Percentiles rank a stretch among this genome's conserved stretches.
phyloP scores from a whole-genome alignment of 768 basidiomycete species.

The Xanthoconium purpureum region DNA sequence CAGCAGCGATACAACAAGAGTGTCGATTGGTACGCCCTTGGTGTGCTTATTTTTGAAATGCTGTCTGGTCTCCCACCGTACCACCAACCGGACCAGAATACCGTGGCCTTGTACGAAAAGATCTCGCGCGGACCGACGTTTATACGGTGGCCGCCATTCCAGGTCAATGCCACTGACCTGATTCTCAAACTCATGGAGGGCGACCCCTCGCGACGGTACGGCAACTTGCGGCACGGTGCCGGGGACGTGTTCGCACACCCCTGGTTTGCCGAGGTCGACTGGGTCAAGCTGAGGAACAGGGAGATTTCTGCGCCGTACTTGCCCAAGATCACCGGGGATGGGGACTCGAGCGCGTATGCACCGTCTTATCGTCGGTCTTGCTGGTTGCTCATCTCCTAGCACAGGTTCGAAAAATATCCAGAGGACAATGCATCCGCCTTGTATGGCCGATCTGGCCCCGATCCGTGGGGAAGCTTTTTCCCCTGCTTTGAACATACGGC shows the following conservation, averaged over 20 bases:
- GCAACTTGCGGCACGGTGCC: slow-evolving; percentile 84
- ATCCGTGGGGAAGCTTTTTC: slow-evolving; percentile 67
- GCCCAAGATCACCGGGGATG: slow-evolving; percentile 87
- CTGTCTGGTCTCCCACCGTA: slow-evolving; percentile 93
- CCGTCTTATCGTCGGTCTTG: neutral
- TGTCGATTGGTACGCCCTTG: slow-evolving; percentile 98
- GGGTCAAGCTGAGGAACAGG: slow-evolving; percentile 72
- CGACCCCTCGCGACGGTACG: slow-evolving; percentile 84
- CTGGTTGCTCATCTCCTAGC: neutral
- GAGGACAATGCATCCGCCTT: slow-evolving; percentile 62
- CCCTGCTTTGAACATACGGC: slow-evolving; percentile 70
- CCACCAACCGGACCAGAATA: slow-evolving; percentile 83
- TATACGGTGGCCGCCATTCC: slow-evolving; percentile 78
- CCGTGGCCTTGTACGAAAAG: slow-evolving; percentile 86
- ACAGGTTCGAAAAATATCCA: slow-evolving; percentile 74
- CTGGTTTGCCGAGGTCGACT: slow-evolving; percentile 95
- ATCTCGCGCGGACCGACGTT: slow-evolving; percentile 72
- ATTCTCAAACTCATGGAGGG: slow-evolving; percentile 88
- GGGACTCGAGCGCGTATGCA: slow-evolving; percentile 90
- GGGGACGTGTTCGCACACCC: slow-evolving; percentile 90
- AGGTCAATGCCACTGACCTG: slow-evolving; percentile 78
- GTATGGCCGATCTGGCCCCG: slow-evolving; percentile 58
- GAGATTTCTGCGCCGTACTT: slow-evolving; percentile 96
- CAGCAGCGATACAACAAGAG: slow-evolving; percentile 91
- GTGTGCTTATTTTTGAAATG: slow-evolving; percentile 98